phyloP scores from a whole-genome alignment of 441 rosid genomes.

The Adansonia madagascariensis region DNA sequence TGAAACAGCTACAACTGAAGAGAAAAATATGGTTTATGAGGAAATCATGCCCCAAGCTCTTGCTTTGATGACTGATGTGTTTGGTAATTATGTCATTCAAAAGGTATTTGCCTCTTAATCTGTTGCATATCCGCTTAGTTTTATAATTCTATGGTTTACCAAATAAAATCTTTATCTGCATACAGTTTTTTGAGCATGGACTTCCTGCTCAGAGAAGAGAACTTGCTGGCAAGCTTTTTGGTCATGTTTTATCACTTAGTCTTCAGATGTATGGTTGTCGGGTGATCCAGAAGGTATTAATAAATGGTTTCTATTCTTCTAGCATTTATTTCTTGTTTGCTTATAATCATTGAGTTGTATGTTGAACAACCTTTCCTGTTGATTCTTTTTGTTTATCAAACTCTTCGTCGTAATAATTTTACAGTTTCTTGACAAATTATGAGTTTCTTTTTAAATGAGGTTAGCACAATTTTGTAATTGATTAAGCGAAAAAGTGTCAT shows the following conservation, averaged over 20 bases:
- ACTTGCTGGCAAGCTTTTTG: constrained; percentile 63
- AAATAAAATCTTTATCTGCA: constrained; percentile 6
- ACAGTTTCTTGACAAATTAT: background rate
- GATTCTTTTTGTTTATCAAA: constrained; percentile 7
- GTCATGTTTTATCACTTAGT: constrained; percentile 69
- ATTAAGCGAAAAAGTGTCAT: background rate
- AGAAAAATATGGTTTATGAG: constrained; percentile 80
- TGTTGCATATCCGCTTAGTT: constrained; percentile 11
- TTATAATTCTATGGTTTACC: background rate
- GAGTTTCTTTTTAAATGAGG: constrained; percentile 1
- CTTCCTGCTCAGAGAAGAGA: constrained; percentile 75
- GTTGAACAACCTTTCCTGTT: background rate
- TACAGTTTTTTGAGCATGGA: constrained; percentile 88
- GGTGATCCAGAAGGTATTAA: constrained; percentile 81
- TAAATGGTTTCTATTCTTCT: constrained; percentile 12
- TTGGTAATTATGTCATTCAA: constrained; percentile 92
- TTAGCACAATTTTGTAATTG: background rate
- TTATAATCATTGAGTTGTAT: constrained; percentile 1
- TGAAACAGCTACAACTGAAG: constrained; percentile 74
- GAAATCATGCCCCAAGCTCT: constrained; percentile 86
- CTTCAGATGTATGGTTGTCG: constrained; percentile 93
- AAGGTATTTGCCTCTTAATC: constrained; percentile 53
- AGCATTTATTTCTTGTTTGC: background rate
- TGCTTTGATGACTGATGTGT: constrained; percentile 86
- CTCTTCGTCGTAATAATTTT: background rate